phyloP scores from a whole-genome alignment of 2,329 filamentous ascomycete genomes.

The Aspergillus sp. region DNA sequence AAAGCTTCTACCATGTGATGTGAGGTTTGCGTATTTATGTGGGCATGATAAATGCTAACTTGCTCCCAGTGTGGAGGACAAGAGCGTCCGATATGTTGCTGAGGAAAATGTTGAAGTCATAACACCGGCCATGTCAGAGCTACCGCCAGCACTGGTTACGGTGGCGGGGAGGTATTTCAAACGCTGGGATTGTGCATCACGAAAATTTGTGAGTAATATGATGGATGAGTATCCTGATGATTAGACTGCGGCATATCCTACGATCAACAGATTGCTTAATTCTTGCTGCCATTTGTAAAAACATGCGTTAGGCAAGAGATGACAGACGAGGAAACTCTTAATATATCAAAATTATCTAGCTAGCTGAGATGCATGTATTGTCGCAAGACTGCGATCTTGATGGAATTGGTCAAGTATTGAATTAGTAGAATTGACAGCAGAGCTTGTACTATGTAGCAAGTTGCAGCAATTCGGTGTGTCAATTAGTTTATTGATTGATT shows the following conservation, averaged over 20 bases:
- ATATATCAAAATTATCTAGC: no score
- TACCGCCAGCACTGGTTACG: constrained; percentile 54
- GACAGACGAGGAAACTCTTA: no score
- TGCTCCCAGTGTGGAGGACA: constrained; percentile 60
- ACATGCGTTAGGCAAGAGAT: no score
- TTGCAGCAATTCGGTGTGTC: no score
- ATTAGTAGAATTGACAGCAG: no score
- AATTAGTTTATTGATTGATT: no score
- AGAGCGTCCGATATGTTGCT: constrained; percentile 70
- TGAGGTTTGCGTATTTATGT: constrained; percentile 35
- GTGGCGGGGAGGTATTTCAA: constrained; percentile 86
- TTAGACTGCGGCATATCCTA: constrained; percentile 38
- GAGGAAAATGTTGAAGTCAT: constrained; percentile 78
- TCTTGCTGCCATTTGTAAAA: no score
- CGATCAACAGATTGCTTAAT: neutral
- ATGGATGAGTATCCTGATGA: constrained; percentile 84
- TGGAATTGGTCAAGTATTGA: no score
- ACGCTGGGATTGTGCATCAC: constrained; percentile 68
- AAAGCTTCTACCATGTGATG: constrained; percentile 85
- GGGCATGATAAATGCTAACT: constrained; percentile 13
- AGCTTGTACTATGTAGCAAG: no score
- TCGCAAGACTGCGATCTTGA: no score
- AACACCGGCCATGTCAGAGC: constrained; percentile 51
- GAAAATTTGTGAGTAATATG: constrained; percentile 80
- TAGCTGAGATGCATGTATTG: no score